phyloP scores from a whole-genome alignment of 179 eudicot species.

The Vitellaria paradoxa region DNA sequence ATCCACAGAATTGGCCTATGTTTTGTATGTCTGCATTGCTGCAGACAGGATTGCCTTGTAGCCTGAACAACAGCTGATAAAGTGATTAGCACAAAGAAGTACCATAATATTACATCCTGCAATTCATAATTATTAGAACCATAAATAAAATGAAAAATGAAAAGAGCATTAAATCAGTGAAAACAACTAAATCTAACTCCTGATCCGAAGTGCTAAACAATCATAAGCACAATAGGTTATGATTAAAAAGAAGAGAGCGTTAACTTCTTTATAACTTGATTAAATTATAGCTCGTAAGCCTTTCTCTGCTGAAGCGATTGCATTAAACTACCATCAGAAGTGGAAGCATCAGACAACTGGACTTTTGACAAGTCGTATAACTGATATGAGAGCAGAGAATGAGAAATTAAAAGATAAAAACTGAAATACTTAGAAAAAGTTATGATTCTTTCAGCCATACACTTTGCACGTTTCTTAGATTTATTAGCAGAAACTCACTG shows the following conservation, averaged over 20 bases:
- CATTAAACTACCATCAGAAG: not conserved
- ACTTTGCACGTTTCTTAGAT: not conserved
- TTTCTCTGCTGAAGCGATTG: not conserved
- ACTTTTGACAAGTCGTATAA: not conserved
- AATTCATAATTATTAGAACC: not conserved
- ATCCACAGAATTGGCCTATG: slow-evolving; percentile 45
- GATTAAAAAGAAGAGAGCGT: not conserved
- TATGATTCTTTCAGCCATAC: not conserved
- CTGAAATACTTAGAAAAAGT: not conserved
- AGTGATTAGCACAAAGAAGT: slow-evolving; percentile 9
- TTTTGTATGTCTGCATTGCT: slow-evolving; percentile 32
- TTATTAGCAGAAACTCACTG: not conserved
- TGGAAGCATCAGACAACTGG: not conserved
- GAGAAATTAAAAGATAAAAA: not conserved
- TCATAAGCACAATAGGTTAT: not conserved
- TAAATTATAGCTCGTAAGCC: not conserved
- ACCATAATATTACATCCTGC: not conserved
- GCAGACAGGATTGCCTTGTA: slow-evolving; percentile 72
- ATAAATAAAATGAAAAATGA: not conserved
- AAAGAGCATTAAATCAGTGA: not conserved
- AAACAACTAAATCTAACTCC: not conserved
- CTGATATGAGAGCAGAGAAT: not conserved
- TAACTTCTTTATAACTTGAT: not conserved
- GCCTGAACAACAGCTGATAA: slow-evolving; percentile 43
- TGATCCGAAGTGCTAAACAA: not conserved